Percentiles rank a stretch among this genome's conserved stretches.
Conservation (phyloP, 306 rosid species). For the Cyamopsis tetragonoloba region DNA sequence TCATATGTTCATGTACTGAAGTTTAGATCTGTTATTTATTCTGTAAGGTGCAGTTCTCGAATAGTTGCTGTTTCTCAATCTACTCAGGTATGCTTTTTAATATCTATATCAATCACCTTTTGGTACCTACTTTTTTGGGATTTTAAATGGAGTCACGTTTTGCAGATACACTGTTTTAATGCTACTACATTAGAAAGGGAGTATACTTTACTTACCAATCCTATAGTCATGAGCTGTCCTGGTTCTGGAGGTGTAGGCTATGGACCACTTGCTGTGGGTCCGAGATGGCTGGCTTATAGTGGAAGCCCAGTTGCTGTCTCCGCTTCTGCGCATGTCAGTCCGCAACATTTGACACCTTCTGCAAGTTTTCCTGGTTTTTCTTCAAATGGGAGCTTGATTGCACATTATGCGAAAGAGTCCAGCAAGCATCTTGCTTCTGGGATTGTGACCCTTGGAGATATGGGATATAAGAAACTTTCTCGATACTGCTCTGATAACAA, state of each 20-base stretch:
- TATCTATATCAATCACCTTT: not conserved
- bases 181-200: slow-evolving; percentile 72
- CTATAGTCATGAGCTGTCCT: slow-evolving; percentile 53
- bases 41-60: slow-evolving; percentile 87
- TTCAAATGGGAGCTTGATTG: slow-evolving; percentile 86
- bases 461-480: slow-evolving; percentile 89
- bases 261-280: slow-evolving; percentile 95
- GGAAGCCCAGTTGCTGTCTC: slow-evolving; percentile 60
- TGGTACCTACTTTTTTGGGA: slow-evolving; percentile 3
- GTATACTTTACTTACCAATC: slow-evolving; percentile 80
- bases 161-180: slow-evolving; percentile 90
- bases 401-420: slow-evolving; percentile 92
- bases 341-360: slow-evolving; percentile 71
- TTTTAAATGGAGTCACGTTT: slow-evolving; percentile 23
- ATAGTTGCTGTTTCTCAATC: slow-evolving; percentile 80
- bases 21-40: slow-evolving; percentile 81
- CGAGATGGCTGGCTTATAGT: slow-evolving; percentile 97
- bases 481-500: slow-evolving; percentile 72
- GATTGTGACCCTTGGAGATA: slow-evolving; percentile 83
- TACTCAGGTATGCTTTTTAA: slow-evolving; percentile 59
- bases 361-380: slow-evolving; percentile 65
- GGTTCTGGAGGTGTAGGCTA: slow-evolving; percentile 75
- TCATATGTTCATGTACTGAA: slow-evolving; percentile 76
- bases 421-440: slow-evolving; percentile 97
- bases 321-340: slow-evolving; percentile 62